Conservation (phyloP, 2,329 filamentous ascomycete genomes). For the Xylaria sp. region DNA sequence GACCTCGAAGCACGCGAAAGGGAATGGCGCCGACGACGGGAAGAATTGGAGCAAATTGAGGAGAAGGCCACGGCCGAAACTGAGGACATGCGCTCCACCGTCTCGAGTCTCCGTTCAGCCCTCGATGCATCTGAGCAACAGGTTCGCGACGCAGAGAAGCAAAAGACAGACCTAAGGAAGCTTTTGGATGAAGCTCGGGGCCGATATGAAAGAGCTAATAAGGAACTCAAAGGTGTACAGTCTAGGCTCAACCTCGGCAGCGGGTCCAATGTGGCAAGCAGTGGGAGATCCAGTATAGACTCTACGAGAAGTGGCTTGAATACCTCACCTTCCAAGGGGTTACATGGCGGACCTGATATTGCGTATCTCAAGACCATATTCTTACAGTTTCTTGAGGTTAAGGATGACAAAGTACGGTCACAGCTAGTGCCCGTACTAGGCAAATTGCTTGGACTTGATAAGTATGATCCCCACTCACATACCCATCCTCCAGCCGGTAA, state of each 20-base stretch:
- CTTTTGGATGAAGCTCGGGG: conserved; percentile 81
- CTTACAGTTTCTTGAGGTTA: conserved; percentile 83
- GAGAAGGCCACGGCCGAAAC: conserved; percentile 77
- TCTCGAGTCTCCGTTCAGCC: conserved; percentile 79
- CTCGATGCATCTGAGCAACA: conserved; percentile 90
- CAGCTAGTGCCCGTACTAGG: conserved; percentile 82
- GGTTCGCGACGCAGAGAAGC: conserved; percentile 82
- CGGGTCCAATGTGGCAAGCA: conserved; percentile 48
- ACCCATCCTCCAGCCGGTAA: conserved; percentile 34
- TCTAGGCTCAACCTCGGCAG: conserved; percentile 53
- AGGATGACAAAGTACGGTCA: conserved; percentile 77
- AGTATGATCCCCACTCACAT: conserved; percentile 60
- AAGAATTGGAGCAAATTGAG: conserved; percentile 78
- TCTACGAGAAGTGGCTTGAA: conserved; percentile 58
- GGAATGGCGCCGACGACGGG: conserved; percentile 77
- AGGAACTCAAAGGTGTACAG: conserved; percentile 67
- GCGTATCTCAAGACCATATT: conserved; percentile 84
- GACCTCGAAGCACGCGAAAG: conserved; percentile 78
- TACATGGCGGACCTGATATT: conserved; percentile 54
- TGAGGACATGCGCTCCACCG: conserved; percentile 78
- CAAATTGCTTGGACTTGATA: conserved; percentile 80
- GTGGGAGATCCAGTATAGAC: conserved; percentile 57
- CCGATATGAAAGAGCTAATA: conserved; percentile 82
- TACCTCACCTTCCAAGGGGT: conserved; percentile 38
- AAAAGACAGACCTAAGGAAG: conserved; percentile 78